phyloP scores from a whole-genome alignment of 2,329 filamentous ascomycete genomes.

The Xylaria sp. region DNA sequence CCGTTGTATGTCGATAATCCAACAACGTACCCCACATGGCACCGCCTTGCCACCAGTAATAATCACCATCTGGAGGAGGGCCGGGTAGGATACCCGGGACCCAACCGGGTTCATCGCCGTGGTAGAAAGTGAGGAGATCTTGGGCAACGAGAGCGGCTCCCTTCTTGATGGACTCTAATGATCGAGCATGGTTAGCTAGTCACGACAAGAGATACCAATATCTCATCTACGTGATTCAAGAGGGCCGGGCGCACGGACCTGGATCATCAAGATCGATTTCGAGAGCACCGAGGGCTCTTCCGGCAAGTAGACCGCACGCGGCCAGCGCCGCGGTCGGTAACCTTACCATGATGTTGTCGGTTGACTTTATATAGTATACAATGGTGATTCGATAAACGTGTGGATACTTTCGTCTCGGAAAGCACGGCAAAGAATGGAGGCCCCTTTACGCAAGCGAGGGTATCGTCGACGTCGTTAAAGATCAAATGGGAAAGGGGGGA shows the following conservation, averaged over 20 bases:
- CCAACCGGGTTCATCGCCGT: constrained; percentile 62
- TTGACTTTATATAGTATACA: constrained; percentile 4
- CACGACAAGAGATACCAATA: background rate
- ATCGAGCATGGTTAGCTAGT: constrained; percentile 10
- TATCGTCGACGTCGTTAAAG: constrained; percentile 20
- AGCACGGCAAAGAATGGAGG: constrained; percentile 8
- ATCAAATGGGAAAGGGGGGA: background rate
- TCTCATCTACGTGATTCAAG: background rate
- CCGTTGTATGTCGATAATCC: constrained; percentile 77
- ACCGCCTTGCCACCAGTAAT: constrained; percentile 81
- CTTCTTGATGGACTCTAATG: constrained; percentile 59
- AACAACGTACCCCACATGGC: constrained; percentile 75
- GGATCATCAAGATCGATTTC: constrained; percentile 47
- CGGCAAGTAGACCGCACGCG: constrained; percentile 44
- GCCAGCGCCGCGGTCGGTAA: constrained; percentile 45
- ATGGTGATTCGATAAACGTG: constrained; percentile 5
- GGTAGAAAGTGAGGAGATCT: constrained; percentile 64
- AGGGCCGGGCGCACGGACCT: constrained; percentile 42
- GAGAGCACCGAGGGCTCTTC: constrained; percentile 44
- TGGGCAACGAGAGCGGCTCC: constrained; percentile 61
- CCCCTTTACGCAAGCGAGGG: constrained; percentile 14
- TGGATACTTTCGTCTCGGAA: constrained; percentile 14
- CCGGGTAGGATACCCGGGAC: constrained; percentile 68
- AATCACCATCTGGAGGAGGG: constrained; percentile 65
- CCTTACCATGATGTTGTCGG: constrained; percentile 32